Percentiles rank a stretch among this genome's conserved stretches.
These are phyloP conservation scores for Cordyceps javanica DNA, from an alignment of 2,329 filamentous ascomycete genomes.

Conservation along the genomic window DNA sequence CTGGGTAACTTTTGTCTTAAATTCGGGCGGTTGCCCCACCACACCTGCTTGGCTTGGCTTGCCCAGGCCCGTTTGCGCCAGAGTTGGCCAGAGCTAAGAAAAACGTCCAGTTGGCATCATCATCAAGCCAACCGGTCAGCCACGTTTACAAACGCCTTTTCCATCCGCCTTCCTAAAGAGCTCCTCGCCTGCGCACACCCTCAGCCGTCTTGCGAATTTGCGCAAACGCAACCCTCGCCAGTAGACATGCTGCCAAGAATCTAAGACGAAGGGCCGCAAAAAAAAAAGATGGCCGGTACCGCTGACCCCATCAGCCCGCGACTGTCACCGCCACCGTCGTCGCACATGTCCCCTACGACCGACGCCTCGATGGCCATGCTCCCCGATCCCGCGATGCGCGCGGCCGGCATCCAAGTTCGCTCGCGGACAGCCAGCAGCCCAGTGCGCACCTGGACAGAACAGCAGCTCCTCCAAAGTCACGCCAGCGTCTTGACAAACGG, in stretches of 20 bases:
- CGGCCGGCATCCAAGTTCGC: not conserved
- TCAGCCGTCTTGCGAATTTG: not conserved
- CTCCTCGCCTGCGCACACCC: not conserved
- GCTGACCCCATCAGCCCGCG: constrained; percentile 18
- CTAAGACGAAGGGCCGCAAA: too few relatives aligned
- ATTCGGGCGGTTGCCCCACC: not conserved
- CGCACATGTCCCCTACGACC: not conserved
- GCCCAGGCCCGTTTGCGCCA: not conserved
- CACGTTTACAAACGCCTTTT: not conserved
- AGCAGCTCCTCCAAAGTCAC: not conserved
- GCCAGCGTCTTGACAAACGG: not conserved
- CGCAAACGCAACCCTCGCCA: not conserved
- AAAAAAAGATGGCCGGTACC: constrained; percentile 18
- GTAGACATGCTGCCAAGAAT: not conserved
- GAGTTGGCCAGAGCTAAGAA: not conserved
- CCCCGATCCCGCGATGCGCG: not conserved
- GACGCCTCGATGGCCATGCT: not conserved
- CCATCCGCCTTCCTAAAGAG: not conserved
- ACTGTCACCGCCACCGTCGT: constrained; percentile 11
- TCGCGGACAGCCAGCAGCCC: constrained; percentile 10
- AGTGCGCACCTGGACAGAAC: constrained; percentile 5
- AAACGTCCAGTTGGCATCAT: constrained; percentile 10
- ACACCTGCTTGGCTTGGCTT: not conserved
- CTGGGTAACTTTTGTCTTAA: too few relatives aligned
- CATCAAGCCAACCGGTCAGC: not conserved